phyloP scores from a whole-genome alignment of 148 eudicot genomes.

The Diospyros lotus region DNA sequence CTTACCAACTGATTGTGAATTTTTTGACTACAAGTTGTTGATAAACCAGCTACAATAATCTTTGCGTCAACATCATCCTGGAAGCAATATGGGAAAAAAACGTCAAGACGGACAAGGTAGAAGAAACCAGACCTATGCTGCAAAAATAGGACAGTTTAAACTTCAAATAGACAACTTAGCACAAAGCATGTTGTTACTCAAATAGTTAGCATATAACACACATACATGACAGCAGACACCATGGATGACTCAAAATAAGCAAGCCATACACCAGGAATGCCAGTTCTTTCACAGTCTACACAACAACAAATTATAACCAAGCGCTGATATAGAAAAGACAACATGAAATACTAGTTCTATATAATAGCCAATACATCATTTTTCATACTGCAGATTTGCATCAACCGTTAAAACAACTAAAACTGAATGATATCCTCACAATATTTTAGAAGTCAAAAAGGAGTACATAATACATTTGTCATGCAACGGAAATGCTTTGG shows the following conservation, averaged over 20 bases:
- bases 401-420: not conserved
- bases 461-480: not conserved
- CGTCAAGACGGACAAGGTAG: conserved; percentile 8
- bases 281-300: not conserved
- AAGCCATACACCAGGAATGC: not conserved
- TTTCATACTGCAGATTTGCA: not conserved
- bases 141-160: not conserved
- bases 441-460: not conserved
- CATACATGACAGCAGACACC: not conserved
- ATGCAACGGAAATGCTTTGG: not conserved
- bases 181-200: not conserved
- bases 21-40: conserved; percentile 98
- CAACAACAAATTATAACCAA: not conserved
- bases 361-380: not conserved
- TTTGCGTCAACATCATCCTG: conserved; percentile 88
- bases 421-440: not conserved
- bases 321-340: conserved; percentile 5
- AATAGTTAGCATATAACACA: not conserved
- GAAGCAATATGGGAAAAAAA: conserved; percentile 18
- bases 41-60: conserved; percentile 81
- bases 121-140: conserved; percentile 7
- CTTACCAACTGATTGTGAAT: conserved; percentile 90
- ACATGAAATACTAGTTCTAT: not conserved
- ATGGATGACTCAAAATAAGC: not conserved
- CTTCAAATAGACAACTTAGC: not conserved